Evolutionary conservation across 208 protist genomes (phyloP).

Genomic region (Phytomonas francai): DNA sequence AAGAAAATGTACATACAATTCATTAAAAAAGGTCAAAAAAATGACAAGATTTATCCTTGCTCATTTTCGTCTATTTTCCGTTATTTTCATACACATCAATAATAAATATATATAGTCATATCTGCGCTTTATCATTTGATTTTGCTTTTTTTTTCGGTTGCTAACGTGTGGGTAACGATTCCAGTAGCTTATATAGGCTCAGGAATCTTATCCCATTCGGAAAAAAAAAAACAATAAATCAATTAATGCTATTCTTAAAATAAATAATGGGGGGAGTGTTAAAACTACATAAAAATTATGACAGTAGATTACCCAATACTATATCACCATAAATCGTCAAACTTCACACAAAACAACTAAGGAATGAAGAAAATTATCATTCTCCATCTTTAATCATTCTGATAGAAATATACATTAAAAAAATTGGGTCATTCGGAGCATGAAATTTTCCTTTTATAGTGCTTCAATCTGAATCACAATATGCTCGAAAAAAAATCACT

Average conservation of each 20-base stretch:
- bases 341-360: neutral
- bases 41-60: neutral
- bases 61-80: neutral
- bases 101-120: constrained; percentile 8
- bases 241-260: too few species aligned
- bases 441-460: too few species aligned
- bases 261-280: too few species aligned
- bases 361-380: neutral
- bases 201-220: too few species aligned
- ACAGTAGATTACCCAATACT: neutral
- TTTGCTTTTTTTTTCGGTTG: constrained; percentile 6
- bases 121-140: constrained; percentile 13
- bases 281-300: constrained; percentile 5
- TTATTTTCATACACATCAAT: neutral
- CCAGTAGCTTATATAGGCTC: too few species aligned
- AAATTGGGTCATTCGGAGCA: neutral
- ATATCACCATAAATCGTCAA: constrained; percentile 1
- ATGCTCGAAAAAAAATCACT: too few species aligned
- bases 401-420: constrained; percentile 4
- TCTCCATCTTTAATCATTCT: neutral
- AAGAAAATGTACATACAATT: constrained; percentile 5
- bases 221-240: too few species aligned
- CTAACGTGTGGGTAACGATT: constrained; percentile 1
- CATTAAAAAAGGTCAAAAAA: neutral
- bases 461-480: too few species aligned